Conservation (phyloP, 2,329 filamentous ascomycete species). For the Trichoderma citrinoviride region DNA sequence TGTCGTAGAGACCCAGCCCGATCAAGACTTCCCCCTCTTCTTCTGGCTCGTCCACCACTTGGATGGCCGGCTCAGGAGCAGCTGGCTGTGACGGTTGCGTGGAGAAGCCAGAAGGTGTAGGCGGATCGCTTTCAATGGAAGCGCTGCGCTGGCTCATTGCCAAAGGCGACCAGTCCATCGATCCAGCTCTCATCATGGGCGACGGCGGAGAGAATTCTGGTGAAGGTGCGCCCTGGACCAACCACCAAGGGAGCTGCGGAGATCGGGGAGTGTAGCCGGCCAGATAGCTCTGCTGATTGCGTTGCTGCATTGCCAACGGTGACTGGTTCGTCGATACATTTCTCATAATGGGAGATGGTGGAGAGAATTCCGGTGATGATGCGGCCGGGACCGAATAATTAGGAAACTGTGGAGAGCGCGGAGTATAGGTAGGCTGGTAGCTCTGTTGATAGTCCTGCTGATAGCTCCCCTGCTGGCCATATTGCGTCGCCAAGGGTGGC, state of each 20-base stretch:
- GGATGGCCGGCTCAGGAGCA: slow-evolving; percentile 49
- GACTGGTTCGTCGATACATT: no score
- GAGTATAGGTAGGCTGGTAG: no score
- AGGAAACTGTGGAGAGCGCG: no score
- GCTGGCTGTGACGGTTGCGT: slow-evolving; percentile 48
- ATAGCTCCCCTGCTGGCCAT: slow-evolving; percentile 44
- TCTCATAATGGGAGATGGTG: no score
- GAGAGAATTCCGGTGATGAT: no score
- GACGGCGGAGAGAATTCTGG: slow-evolving; percentile 55
- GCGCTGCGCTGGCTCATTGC: slow-evolving; percentile 30
- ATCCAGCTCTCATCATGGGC: slow-evolving; percentile 40
- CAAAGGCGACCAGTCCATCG: slow-evolving; percentile 37
- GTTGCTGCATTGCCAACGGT: no score
- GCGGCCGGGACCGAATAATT: no score
- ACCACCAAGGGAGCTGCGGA: no score
- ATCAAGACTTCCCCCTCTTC: slow-evolving; percentile 70
- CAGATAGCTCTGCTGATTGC: no score
- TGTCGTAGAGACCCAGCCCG: slow-evolving; percentile 80
- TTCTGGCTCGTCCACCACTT: slow-evolving; percentile 50
- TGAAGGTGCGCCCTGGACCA: slow-evolving; percentile 39
- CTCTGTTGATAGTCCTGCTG: slow-evolving; percentile 17
- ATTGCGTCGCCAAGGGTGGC: slow-evolving; percentile 37
- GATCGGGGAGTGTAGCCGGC: no score
- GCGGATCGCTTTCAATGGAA: slow-evolving; percentile 52
- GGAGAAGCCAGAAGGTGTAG: slow-evolving; percentile 56